A percentile compares a stretch with the other conserved stretches of the same genome.
Conservation (phyloP, 768 basidiomycete species). For the Kondoa subrosea region DNA sequence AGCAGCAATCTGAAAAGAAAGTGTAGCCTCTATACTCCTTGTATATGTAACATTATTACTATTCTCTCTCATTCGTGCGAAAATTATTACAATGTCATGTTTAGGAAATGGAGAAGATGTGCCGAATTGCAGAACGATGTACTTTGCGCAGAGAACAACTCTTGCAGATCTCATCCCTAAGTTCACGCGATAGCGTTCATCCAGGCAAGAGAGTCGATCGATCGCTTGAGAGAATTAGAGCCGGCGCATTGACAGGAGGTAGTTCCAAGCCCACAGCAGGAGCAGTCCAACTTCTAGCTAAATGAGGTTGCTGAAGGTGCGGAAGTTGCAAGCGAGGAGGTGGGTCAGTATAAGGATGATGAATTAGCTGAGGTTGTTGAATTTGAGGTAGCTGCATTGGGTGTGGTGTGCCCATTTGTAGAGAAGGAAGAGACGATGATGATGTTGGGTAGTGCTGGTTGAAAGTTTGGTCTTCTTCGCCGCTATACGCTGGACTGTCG, state of each 20-base stretch:
- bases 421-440: too few species aligned
- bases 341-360: too few species aligned
- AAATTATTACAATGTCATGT: too few species aligned
- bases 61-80: too few species aligned
- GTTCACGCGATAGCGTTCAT: neutral
- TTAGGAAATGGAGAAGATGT: too few species aligned
- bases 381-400: too few species aligned
- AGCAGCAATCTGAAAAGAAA: neutral
- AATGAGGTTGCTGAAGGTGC: neutral
- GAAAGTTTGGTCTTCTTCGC: neutral
- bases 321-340: neutral
- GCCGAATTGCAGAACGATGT: too few species aligned
- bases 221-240: neutral
- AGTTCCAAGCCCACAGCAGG: neutral
- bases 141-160: too few species aligned
- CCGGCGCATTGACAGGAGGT: neutral
- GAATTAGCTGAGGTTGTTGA: too few species aligned
- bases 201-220: neutral
- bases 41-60: too few species aligned
- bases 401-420: too few species aligned
- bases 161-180: too few species aligned
- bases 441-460: neutral
- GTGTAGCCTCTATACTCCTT: neutral
- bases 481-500: neutral
- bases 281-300: neutral